Percentiles rank a stretch among this genome's conserved stretches.
phyloP scores from a whole-genome alignment of 352 stramenopile species.

The Phytophthora brassicae region DNA sequence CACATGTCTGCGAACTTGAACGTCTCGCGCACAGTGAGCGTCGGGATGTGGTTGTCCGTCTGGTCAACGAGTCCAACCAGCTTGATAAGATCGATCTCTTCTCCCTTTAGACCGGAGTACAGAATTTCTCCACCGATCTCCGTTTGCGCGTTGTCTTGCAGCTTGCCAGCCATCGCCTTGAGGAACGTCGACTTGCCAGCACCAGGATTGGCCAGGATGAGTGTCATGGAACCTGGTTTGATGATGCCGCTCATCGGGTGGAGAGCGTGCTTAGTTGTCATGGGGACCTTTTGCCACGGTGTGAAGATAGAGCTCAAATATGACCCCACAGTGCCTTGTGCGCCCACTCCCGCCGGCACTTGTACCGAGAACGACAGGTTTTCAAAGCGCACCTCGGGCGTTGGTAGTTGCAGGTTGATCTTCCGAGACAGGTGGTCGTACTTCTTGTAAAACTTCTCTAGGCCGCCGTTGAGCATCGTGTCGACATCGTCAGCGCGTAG shows the following conservation, averaged over 20 bases:
- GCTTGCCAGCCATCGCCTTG: constrained; percentile 59
- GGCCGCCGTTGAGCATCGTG: constrained; percentile 56
- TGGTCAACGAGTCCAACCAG: constrained; percentile 66
- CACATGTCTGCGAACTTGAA: constrained; percentile 93
- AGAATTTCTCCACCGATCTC: constrained; percentile 46
- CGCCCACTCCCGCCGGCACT: constrained; percentile 37
- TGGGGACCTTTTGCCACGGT: constrained; percentile 45
- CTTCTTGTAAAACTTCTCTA: constrained; percentile 76
- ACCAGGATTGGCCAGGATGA: constrained; percentile 54
- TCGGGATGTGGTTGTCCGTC: constrained; percentile 88
- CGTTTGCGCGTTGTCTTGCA: constrained; percentile 38
- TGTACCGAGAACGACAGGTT: constrained; percentile 59
- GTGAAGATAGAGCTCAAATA: constrained; percentile 52
- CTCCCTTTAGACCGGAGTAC: constrained; percentile 43
- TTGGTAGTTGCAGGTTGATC: constrained; percentile 40
- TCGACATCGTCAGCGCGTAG: constrained; percentile 57
- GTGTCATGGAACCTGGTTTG: constrained; percentile 46
- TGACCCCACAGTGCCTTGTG: constrained; percentile 51
- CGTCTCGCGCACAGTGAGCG: constrained; percentile 91
- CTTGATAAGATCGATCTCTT: constrained; percentile 62
- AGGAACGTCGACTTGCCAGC: constrained; percentile 73
- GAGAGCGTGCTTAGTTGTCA: constrained; percentile 42
- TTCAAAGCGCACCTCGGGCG: constrained; percentile 58
- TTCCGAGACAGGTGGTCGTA: constrained; percentile 63
- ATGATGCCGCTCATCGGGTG: constrained; percentile 75